Evolutionary conservation across 2,329 filamentous ascomycete species (phyloP), one percentile per base, ranked within the genome.

Genomic region (Aurifilum marmelostoma): DNA sequence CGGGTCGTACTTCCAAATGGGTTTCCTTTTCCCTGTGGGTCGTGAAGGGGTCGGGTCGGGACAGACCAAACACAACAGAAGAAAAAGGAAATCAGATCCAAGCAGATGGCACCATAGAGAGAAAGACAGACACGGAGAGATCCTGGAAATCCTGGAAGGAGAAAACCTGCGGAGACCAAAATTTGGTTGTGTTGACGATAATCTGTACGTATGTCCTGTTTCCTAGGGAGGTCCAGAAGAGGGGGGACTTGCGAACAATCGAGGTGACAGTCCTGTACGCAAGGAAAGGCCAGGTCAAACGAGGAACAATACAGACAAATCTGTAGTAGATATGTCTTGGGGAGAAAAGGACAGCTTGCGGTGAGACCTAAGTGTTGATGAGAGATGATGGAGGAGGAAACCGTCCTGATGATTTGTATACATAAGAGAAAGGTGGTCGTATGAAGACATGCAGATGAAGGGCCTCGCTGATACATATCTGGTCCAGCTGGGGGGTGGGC

Each of bases 161-260:
- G 11, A n/a, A 47, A 41, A 12, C 58, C 62, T 67, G 70, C 69
- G 66, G 67, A 71, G 63, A 39, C 73, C 59, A 27, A 41, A 41
- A 27, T 12, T n/a, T 37, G 34, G 72, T 68, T 18, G 21, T 47
- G 43, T 47, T 73, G 72, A 75, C 75, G 73, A 71, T 72, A 74
- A 61, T 52, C 61, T 65, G 14, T 27, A 32, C 21, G 29, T 61
- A 64, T 65, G 65, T 67, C 74, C 59, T 73, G 75, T 66, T 74
- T 69, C 43, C 43, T 8, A 32, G 16, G 21, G 29, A n/a, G 32
- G 29, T 59, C 56, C 56, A 34, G 56, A n/a, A n/a, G 7, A n/a
- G 56, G 18, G 29, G 32, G 8, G 4, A 37, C 18, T 37, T 37
- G 43, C 21, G 56, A 14, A 24, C 32, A 37, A 59, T 27, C 27